Evolutionary conservation across 139 green algal genomes (phyloP).

Genomic region (Chlamydomonas sp.): DNA sequence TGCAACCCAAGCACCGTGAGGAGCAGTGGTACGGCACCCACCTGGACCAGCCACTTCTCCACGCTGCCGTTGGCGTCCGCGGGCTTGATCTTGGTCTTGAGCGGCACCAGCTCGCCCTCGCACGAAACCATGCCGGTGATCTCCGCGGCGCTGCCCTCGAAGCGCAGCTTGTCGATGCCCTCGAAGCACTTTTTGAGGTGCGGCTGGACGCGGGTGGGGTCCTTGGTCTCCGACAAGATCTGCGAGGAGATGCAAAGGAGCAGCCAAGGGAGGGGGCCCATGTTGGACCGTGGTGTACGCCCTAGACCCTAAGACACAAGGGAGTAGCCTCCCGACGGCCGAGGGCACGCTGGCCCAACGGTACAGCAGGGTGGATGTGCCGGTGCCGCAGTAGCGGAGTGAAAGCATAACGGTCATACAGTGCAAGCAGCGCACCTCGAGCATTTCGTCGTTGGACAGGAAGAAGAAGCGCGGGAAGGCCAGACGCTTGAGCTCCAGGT

Average conservation of each 20-base stretch:
- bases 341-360: too few relatives aligned
- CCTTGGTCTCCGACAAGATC: conserved; percentile 73
- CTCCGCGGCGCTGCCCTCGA: conserved; percentile 14
- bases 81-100: conserved; percentile 76
- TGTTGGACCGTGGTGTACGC: too few relatives aligned
- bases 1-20: too few relatives aligned
- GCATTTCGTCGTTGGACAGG: conserved; percentile 86
- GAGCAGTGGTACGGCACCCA: not conserved
- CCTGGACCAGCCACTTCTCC: conserved; percentile 82
- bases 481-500: conserved; percentile 87
- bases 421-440: conserved; percentile 71
- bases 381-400: not conserved
- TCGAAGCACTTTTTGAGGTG: conserved; percentile 90
- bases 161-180: conserved; percentile 69
- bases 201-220: conserved; percentile 79
- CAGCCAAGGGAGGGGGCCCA: too few relatives aligned
- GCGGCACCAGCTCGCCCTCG: conserved; percentile 74
- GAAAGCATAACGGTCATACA: not conserved
- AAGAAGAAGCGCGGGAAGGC: conserved; percentile 88
- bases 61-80: conserved; percentile 72
- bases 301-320: too few relatives aligned
- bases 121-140: conserved; percentile 69
- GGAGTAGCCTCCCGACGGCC: too few relatives aligned
- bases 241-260: conserved; percentile 28
- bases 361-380: too few relatives aligned